Base-by-base conservation (phyloP, 2,329 filamentous ascomycete genomes). In the Coleophoma cylindrospora region DNA sequence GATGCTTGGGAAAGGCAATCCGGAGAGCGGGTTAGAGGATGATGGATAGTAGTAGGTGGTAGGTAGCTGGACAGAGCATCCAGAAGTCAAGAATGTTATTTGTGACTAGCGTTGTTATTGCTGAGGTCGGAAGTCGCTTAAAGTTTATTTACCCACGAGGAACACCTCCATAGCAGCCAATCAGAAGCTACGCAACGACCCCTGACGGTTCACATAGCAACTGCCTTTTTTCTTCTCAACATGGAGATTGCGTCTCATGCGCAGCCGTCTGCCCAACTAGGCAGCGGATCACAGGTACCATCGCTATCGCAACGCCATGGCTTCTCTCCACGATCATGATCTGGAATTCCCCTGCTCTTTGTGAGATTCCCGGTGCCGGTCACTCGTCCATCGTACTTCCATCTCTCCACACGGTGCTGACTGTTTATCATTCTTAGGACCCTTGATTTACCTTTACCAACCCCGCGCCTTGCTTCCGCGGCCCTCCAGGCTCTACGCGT, bases 401-500 rank as follows among this genome's bases (percentile, higher is more conserved):
- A 38, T 49, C 50, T 51, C 44, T 50, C 46, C 11, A 38, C 36
- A 10, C 27, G 27, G 27, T 5, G 9, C 27, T 27, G 27, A 27
- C 27, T 27, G 27, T 27, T 27, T 40, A n/a, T 6, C 15, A 21
- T 45, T 41, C 34, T 19, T 47, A 66, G 61, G 37, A 56, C 52
- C 40, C 55, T 64, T 53, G 59, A 61, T 52, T 57, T 63, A 52
- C 92, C 94, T 41, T 87, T 97, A 65, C 91, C 91, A 17, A 88
- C 84, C 38, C 68, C 83, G 34, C 86, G 89, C 54, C 83, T 96
- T 43, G 91, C 92, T 47, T 77, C 76, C 43, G 83, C 87, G 44
- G 91, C 92, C 40, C 77, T 89, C 34, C 79, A 80, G 59, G 81
- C 90, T 37, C 78, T 97, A 40, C 76, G 84, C 51, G 91, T 97